phyloP scores from a whole-genome alignment of 208 protist species.

The Crithidia mellificae region DNA sequence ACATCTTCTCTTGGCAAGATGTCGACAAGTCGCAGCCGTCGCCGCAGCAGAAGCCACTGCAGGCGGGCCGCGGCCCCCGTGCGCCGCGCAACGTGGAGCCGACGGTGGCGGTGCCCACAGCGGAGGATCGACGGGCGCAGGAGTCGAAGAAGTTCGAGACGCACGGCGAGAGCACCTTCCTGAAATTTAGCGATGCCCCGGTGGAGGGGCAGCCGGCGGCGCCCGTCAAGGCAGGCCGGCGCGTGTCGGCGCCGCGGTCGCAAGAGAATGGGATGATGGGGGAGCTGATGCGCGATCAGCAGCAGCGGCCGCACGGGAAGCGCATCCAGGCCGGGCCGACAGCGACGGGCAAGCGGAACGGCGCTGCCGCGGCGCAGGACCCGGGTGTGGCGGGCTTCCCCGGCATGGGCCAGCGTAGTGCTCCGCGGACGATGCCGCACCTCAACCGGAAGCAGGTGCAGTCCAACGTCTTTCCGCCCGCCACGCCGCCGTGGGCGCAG shows the following conservation, averaged over 20 bases:
- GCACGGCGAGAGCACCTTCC: constrained; percentile 55
- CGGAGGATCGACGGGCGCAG: constrained; percentile 29
- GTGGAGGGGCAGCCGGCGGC: background rate
- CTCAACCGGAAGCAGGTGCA: constrained; percentile 27
- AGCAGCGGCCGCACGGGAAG: constrained; percentile 13
- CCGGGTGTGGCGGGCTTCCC: constrained; percentile 40
- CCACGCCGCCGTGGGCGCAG: constrained; percentile 8
- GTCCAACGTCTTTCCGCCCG: constrained; percentile 38
- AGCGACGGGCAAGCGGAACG: background rate
- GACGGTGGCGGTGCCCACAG: constrained; percentile 5
- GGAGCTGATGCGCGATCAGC: constrained; percentile 30
- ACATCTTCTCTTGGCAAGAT: constrained; percentile 79
- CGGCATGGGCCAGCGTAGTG: constrained; percentile 41
- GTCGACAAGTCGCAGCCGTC: background rate
- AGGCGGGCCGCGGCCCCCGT: constrained; percentile 6
- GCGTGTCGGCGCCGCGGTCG: background rate
- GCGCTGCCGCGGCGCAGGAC: constrained; percentile 3
- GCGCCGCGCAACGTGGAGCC: constrained; percentile 9
- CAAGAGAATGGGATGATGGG: constrained; percentile 34
- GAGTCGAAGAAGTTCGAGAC: constrained; percentile 61
- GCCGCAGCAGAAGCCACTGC: background rate
- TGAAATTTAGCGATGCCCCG: constrained; percentile 65
- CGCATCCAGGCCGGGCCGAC: constrained; percentile 10
- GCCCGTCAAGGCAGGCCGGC: background rate
- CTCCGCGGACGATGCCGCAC: constrained; percentile 20